phyloP scores from a whole-genome alignment of 225 moss, liverwort and hornwort species.

The Bryoerythrophyllum caledonicum region DNA sequence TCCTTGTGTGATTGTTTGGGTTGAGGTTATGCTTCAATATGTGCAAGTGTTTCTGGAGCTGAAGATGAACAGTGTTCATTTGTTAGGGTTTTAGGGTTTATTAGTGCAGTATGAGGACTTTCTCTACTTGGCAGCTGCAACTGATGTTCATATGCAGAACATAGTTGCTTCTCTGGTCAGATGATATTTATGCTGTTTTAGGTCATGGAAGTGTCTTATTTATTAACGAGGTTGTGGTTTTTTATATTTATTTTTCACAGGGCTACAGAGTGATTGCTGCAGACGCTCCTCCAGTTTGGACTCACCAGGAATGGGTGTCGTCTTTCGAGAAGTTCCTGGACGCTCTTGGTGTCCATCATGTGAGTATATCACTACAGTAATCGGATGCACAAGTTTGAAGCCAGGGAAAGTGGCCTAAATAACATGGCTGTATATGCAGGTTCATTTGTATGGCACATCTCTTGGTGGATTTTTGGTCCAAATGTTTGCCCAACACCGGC shows the following conservation, averaged over 20 bases:
- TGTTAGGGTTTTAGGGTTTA: slow-evolving; percentile 20
- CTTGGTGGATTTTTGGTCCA: slow-evolving; percentile 95
- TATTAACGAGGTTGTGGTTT: slow-evolving; percentile 15
- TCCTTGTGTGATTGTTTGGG: neutral
- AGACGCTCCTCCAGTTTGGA: slow-evolving; percentile 90
- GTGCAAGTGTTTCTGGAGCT: neutral
- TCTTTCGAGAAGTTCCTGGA: slow-evolving; percentile 98
- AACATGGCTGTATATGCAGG: slow-evolving; percentile 34
- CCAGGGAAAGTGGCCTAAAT: too few species aligned
- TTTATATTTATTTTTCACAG: slow-evolving; percentile 29
- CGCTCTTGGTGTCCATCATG: slow-evolving; percentile 87
- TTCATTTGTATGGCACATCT: slow-evolving; percentile 95
- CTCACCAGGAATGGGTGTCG: slow-evolving; percentile 88
- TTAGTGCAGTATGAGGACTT: neutral
- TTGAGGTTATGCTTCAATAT: neutral
- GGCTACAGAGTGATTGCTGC: slow-evolving; percentile 95
- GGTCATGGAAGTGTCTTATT: neutral
- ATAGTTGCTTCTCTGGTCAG: neutral
- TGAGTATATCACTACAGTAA: slow-evolving; percentile 25
- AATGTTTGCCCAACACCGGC: slow-evolving; percentile 85
- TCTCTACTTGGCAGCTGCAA: neutral
- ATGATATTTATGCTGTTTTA: neutral
- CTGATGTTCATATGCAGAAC: neutral
- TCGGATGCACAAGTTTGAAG: too few species aligned
- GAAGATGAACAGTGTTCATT: neutral